Conservation (phyloP, 129 eudicot genomes). For the Saposhnikovia divaricata region DNA sequence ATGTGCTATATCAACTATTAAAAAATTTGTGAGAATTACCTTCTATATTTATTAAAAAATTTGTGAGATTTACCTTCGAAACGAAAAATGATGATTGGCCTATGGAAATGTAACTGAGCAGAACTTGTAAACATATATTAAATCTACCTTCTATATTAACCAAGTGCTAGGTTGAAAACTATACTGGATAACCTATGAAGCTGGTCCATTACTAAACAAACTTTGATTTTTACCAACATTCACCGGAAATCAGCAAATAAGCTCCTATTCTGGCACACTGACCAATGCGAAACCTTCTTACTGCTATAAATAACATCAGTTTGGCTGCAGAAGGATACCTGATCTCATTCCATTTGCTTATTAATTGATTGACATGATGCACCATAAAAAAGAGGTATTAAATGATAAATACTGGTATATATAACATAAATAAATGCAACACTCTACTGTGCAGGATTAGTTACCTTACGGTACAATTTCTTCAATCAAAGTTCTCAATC, state of each 20-base stretch:
- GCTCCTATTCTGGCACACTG: neutral
- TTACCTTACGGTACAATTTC: neutral
- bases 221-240: neutral
- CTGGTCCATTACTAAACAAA: too few relatives aligned
- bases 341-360: neutral
- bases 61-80: too few relatives aligned
- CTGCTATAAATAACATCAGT: neutral
- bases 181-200: too few relatives aligned
- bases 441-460: neutral
- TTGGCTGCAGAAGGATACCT: neutral
- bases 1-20: too few relatives aligned
- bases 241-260: neutral
- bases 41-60: too few relatives aligned
- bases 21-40: too few relatives aligned
- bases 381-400: neutral
- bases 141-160: too few relatives aligned
- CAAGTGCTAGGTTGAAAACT: too few relatives aligned
- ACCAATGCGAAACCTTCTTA: neutral
- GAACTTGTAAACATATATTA: too few relatives aligned
- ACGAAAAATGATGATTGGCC: too few relatives aligned
- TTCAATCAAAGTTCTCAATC: slow-evolving; percentile 59
- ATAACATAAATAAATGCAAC: neutral
- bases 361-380: neutral
- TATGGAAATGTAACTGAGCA: too few relatives aligned
- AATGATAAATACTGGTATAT: neutral